These are phyloP conservation scores for Arthrinium puccinioides DNA, from an alignment of 2,329 filamentous ascomycete genomes.

Conservation along the genomic window DNA sequence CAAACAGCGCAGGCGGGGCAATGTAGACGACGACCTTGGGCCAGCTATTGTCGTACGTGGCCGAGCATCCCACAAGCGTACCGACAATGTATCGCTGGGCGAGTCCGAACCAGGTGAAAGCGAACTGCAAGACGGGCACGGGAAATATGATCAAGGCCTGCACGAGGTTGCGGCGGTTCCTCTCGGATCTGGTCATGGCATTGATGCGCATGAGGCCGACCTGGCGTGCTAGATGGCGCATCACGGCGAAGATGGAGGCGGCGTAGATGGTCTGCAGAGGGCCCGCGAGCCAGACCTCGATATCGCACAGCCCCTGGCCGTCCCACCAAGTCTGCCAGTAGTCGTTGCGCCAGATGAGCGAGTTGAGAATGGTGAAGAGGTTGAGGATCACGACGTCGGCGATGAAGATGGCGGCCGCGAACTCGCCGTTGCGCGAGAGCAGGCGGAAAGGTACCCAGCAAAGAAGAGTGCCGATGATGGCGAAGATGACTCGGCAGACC, in stretches of 20 bases:
- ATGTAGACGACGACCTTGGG: conserved; percentile 41
- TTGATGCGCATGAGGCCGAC: conserved; percentile 36
- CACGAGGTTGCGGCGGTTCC: conserved; percentile 30
- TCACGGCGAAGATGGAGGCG: conserved; percentile 46
- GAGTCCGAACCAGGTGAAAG: conserved; percentile 39
- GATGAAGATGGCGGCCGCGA: conserved; percentile 45
- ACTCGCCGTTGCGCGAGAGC: conserved; percentile 45
- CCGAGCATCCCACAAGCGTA: conserved; percentile 42
- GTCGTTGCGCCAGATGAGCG: conserved; percentile 46
- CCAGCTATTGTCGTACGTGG: conserved; percentile 36
- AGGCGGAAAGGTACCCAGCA: conserved; percentile 45
- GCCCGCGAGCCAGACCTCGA: conserved; percentile 31
- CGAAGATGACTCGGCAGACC: conserved; percentile 39
- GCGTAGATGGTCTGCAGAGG: conserved; percentile 36
- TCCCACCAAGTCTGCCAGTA: conserved; percentile 42
- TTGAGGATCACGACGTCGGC: conserved; percentile 37
- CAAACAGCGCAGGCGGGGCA: conserved; percentile 35
- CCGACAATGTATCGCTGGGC: conserved; percentile 41
- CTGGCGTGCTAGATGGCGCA: conserved; percentile 45
- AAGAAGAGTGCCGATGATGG: conserved; percentile 34
- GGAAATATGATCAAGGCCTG: conserved; percentile 50
- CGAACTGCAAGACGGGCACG: conserved; percentile 40
- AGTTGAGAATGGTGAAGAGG: conserved; percentile 39
- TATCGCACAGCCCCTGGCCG: conserved; percentile 47
- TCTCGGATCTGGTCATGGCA: conserved; percentile 32